Evolutionary conservation across 2,329 filamentous ascomycete species (phyloP).

Genomic region (Phyllosticta citribraziliensis): DNA sequence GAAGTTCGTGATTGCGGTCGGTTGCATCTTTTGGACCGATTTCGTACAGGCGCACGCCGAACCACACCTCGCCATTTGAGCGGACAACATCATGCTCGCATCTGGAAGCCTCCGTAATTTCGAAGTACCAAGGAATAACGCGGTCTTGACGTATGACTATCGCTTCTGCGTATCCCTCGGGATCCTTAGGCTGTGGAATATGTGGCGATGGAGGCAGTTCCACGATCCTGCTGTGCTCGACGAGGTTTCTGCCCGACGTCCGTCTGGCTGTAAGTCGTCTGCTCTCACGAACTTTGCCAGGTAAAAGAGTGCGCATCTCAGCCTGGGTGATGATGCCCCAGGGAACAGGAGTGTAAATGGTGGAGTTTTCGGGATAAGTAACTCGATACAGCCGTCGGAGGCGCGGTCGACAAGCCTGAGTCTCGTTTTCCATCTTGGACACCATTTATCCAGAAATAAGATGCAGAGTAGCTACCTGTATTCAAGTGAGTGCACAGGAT

Average conservation of each 20-base stretch:
- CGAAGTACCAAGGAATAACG: background rate
- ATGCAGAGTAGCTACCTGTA: background rate
- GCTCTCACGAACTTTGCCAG: background rate
- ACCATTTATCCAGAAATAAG: background rate
- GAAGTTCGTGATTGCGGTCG: background rate
- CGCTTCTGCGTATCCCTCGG: too few species aligned
- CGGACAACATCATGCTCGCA: background rate
- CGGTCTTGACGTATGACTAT: too few species aligned
- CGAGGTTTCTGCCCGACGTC: background rate
- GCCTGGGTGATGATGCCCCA: background rate
- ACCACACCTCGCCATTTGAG: background rate
- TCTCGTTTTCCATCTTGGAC: background rate
- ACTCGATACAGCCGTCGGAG: background rate
- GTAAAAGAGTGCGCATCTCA: background rate
- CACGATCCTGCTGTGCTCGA: background rate
- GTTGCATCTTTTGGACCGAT: background rate
- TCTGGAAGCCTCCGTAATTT: background rate
- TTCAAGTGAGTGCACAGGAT: background rate
- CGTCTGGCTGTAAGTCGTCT: background rate
- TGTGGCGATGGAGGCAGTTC: too few species aligned
- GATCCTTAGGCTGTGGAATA: too few species aligned
- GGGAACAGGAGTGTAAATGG: background rate
- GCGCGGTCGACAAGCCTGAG: background rate
- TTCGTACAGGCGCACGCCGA: background rate
- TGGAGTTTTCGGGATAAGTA: background rate